A percentile compares a stretch with the other conserved stretches of the same genome.
Conservation (phyloP, 192 early-diverging fungal species). For the Podila verticillata region DNA sequence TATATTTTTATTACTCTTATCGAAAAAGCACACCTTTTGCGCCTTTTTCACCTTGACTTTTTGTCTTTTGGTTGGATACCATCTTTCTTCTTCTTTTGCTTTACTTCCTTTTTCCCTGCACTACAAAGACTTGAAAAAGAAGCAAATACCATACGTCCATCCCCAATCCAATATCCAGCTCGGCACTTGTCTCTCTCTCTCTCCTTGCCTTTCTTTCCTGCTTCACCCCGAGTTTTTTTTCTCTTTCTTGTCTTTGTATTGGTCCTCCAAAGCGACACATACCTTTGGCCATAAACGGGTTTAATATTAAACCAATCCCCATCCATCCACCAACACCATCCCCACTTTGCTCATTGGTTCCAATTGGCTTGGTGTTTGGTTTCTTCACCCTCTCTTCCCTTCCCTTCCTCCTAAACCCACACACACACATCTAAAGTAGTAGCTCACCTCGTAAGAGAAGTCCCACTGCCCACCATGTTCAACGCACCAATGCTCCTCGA, state of each 20-base stretch:
- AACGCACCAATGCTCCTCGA: constrained; percentile 45
- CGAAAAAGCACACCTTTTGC: not conserved
- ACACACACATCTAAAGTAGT: not conserved
- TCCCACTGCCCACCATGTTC: constrained; percentile 32
- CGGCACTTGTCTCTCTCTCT: not conserved
- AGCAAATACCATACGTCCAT: not conserved
- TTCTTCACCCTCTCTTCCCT: not conserved
- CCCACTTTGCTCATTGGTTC: not conserved
- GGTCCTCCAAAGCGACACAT: not conserved
- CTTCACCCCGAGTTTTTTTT: not conserved
- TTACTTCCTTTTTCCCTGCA: not conserved
- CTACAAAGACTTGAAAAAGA: not conserved
- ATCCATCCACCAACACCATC: too few species aligned
- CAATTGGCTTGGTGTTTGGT: not conserved
- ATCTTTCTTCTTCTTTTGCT: not conserved
- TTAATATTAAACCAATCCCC: too few species aligned
- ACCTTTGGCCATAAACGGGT: not conserved
- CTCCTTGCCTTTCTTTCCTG: not conserved
- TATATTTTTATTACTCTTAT: not conserved
- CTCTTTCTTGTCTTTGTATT: too few species aligned
- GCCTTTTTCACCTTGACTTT: not conserved
- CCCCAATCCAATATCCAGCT: not conserved
- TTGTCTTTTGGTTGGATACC: not conserved
- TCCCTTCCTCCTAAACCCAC: not conserved
- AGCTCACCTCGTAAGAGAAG: not conserved